Evolutionary conservation across 139 green algal genomes (phyloP).

Genomic region (Chlamydomonas incerta): DNA sequence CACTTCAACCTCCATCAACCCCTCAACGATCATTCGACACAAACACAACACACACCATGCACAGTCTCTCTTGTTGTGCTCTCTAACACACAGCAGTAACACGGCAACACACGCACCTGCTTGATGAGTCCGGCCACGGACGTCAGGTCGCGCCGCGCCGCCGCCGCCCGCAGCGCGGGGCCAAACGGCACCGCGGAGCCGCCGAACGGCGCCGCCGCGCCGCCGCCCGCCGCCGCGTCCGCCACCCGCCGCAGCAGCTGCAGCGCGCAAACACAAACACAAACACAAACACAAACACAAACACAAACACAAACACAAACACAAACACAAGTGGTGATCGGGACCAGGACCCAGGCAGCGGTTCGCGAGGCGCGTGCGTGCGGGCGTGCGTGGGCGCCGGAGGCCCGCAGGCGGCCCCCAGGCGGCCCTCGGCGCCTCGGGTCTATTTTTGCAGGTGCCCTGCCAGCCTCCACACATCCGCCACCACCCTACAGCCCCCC

Average conservation of each 20-base stretch:
- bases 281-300: background rate
- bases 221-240: background rate
- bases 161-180: constrained; percentile 23
- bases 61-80: background rate
- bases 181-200: constrained; percentile 25
- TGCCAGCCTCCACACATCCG: background rate
- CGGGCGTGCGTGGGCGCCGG: too few species aligned
- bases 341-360: too few species aligned
- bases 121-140: background rate
- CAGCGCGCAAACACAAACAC: background rate
- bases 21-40: too few species aligned
- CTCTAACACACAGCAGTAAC: too few species aligned
- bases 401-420: too few species aligned
- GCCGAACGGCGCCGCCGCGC: background rate
- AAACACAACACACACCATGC: background rate
- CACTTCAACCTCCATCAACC: too few species aligned
- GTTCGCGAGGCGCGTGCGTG: too few species aligned
- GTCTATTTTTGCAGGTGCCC: too few species aligned
- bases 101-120: background rate
- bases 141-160: background rate
- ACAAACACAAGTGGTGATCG: too few species aligned
- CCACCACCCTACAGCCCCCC: background rate
- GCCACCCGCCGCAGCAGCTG: constrained; percentile 18
- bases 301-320: background rate
- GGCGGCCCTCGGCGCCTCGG: too few species aligned